Conservation (phyloP, 306 rosid species). For the Malus sieversii region DNA sequence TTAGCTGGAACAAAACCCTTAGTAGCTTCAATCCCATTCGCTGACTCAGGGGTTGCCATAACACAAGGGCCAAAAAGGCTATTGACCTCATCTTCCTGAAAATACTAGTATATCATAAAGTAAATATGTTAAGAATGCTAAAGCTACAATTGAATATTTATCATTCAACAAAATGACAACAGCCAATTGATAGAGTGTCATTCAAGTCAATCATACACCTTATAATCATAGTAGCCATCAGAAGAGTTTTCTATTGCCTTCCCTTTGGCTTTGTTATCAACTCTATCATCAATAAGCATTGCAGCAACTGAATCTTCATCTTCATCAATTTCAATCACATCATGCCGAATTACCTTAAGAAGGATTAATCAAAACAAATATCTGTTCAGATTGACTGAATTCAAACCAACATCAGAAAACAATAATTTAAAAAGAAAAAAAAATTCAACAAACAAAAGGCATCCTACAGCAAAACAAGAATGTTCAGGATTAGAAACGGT, state of each 20-base stretch:
- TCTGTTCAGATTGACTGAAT: not conserved
- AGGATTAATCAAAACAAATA: not conserved
- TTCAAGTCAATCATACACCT: constrained; percentile 41
- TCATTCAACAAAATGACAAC: constrained; percentile 1
- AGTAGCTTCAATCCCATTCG: constrained; percentile 36
- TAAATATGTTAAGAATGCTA: constrained; percentile 8
- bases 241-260: constrained; percentile 35
- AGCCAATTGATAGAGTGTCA: constrained; percentile 13
- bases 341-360: constrained; percentile 39
- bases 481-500: not conserved
- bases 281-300: constrained; percentile 32
- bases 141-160: not conserved
- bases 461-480: not conserved
- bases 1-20: constrained; percentile 31
- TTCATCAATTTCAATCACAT: constrained; percentile 49
- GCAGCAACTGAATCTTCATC: constrained; percentile 38
- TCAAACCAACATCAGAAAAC: not conserved
- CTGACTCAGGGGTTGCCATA: constrained; percentile 31
- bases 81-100: constrained; percentile 33
- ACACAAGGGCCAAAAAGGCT: constrained; percentile 21
- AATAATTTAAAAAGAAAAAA: not conserved
- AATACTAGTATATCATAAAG: constrained; percentile 6
- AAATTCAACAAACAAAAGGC: not conserved
- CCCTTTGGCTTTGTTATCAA: constrained; percentile 41
- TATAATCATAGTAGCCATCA: constrained; percentile 30